Evolutionary conservation across 257 asterid species (phyloP), one percentile per base, ranked within the genome.

Genomic region (Sherardia arvensis): DNA sequence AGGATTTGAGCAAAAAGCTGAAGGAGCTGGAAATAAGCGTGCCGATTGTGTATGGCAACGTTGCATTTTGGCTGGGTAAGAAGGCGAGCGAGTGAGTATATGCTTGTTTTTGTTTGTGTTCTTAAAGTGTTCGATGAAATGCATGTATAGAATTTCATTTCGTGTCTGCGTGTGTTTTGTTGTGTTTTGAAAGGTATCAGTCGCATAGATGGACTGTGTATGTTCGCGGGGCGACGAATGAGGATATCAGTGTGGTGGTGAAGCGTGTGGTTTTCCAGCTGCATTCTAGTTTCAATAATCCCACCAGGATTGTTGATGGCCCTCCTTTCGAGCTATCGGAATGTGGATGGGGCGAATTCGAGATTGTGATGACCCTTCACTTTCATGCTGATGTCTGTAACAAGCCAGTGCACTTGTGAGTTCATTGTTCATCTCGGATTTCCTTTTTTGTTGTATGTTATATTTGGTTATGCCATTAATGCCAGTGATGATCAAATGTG

Each of bases 61-160:
- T 85, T 69, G 95, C 98, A 33, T 87, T 92, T 76, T 92, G 98
- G 98, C 98, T 88, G 71, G 98, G 98, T 62, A 92, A 92, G 94
- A 92, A 92, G 83, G 98, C 98, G 23, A 92, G 89, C 79, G 97
- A 86, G 96, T 91, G 81, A 85, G 95, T 71, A 62, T 59, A 0
- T 9, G 57, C 5, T 70, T 26, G 51, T 10, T 26, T 21, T 43
- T 23, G 15, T 61, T 64, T 36, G 45, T 66, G 66, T 32, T 21
- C 28, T 25, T 65, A 4, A 62, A 65, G 66, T 66, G 78, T 77
- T 67, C 69, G 81, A 76, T 76, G 60, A 64, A 66, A 64, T 71
- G 60, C 59, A 75, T 65, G 47, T 61, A 18, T 49, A 20, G 20
- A 26, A 51, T 49, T 11, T 23, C 4, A 26, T 12, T 43, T 2